Evolutionary conservation across 2,329 filamentous ascomycete genomes (phyloP).

Genomic region (Neonectria neomacrospora): DNA sequence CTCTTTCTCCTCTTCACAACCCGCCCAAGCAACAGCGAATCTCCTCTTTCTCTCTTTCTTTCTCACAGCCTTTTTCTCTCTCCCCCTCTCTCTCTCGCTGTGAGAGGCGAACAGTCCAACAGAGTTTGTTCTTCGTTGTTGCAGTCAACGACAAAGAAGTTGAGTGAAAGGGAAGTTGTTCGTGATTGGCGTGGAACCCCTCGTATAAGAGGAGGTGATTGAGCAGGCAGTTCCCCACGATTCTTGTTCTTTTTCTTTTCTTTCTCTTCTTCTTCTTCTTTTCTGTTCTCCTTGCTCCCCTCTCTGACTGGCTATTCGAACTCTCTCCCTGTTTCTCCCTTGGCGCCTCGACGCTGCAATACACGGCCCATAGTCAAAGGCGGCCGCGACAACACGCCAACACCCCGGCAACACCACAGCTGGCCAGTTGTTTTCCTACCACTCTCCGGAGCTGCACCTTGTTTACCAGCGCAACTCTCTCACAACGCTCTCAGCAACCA

Average conservation of each 20-base stretch:
- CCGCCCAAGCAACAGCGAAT: background rate
- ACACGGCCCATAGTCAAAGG: background rate
- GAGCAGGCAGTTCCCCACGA: background rate
- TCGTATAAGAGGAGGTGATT: background rate
- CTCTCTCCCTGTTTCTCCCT: background rate
- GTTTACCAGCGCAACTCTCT: background rate
- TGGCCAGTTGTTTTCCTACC: background rate
- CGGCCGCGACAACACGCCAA: background rate
- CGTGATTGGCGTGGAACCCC: background rate
- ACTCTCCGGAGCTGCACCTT: background rate
- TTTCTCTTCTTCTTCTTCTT: background rate
- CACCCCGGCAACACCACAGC: background rate
- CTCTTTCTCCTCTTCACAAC: constrained; percentile 6
- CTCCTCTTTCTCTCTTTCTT: background rate
- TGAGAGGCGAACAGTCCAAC: background rate
- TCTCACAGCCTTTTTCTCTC: too few relatives aligned
- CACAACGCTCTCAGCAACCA: too few relatives aligned
- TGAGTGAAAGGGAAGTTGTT: background rate
- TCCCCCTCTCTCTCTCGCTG: background rate
- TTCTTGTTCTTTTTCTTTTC: background rate
- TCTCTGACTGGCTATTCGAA: background rate
- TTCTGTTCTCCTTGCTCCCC: background rate
- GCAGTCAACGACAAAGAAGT: background rate
- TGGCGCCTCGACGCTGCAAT: too few relatives aligned
- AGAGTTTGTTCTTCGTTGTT: background rate